Conservation (phyloP, 176 grass and related monocot genomes). For the Poa pratensis region DNA sequence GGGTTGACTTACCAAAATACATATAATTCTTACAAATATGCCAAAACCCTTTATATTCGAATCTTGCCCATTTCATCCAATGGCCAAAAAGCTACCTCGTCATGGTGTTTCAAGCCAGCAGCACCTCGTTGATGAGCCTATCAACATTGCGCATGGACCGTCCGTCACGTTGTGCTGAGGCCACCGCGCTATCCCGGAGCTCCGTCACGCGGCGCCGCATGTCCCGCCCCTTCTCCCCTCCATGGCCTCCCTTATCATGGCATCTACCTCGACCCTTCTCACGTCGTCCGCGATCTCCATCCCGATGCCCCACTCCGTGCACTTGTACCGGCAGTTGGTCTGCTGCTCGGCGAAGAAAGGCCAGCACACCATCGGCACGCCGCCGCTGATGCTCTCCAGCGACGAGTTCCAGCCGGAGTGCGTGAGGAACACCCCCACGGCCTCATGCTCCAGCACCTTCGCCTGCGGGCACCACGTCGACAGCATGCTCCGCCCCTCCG, state of each 20-base stretch:
- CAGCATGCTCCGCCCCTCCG: constrained; percentile 30
- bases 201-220: background rate
- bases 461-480: constrained; percentile 59
- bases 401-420: constrained; percentile 93
- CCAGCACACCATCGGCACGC: constrained; percentile 61
- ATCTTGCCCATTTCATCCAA: no score
- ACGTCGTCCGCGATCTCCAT: constrained; percentile 46
- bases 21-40: no score
- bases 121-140: constrained; percentile 31
- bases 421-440: constrained; percentile 71
- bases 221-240: background rate
- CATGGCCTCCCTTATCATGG: constrained; percentile 9
- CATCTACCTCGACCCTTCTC: constrained; percentile 7
- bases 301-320: constrained; percentile 56
- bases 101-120: constrained; percentile 3
- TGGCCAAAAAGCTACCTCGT: no score
- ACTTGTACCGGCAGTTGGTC: constrained; percentile 64
- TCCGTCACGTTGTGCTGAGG: background rate
- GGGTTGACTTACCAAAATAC: no score
- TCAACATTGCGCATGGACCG: constrained; percentile 36
- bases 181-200: constrained; percentile 16
- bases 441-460: constrained; percentile 51
- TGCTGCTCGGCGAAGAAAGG: constrained; percentile 69
- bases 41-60: no score
- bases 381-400: constrained; percentile 56